Percentiles rank a stretch among this genome's conserved stretches.
Evolutionary conservation across 371 early-diverging fungal genomes (phyloP).

Genomic region (Mortierella sp.): DNA sequence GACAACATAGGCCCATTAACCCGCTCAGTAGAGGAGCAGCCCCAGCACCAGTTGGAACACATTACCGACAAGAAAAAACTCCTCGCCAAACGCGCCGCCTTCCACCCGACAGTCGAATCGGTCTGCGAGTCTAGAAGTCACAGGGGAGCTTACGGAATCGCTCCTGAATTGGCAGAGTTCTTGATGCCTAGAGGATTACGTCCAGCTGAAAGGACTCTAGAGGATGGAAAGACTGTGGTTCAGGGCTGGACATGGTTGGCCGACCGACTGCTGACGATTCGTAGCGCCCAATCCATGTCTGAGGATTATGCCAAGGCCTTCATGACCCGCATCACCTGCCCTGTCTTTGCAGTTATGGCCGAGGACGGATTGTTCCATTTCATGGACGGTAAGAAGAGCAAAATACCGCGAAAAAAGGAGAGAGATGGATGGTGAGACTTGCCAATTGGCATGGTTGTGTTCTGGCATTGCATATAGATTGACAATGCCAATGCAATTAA

Average conservation of each 20-base stretch:
- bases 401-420: background rate
- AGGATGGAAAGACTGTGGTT: conserved; percentile 12
- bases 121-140: conserved; percentile 39
- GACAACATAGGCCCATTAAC: conserved; percentile 53
- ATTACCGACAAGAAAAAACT: conserved; percentile 38
- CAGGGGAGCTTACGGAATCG: conserved; percentile 31
- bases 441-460: background rate
- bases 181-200: conserved; percentile 31
- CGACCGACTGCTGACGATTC: conserved; percentile 39
- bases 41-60: conserved; percentile 42
- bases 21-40: conserved; percentile 44
- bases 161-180: conserved; percentile 24
- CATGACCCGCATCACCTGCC: conserved; percentile 42
- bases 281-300: conserved; percentile 37
- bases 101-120: conserved; percentile 42
- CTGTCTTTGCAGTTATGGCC: conserved; percentile 34
- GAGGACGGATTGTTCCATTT: conserved; percentile 20
- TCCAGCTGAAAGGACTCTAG: conserved; percentile 17
- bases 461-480: background rate
- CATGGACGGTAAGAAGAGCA: conserved; percentile 18
- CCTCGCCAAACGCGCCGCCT: conserved; percentile 30
- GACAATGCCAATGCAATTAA: background rate
- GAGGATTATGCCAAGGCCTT: conserved; percentile 38
- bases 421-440: background rate
- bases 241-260: conserved; percentile 54